Conservation (phyloP, 371 early-diverging fungal species). For the Blakeslea trispora region DNA sequence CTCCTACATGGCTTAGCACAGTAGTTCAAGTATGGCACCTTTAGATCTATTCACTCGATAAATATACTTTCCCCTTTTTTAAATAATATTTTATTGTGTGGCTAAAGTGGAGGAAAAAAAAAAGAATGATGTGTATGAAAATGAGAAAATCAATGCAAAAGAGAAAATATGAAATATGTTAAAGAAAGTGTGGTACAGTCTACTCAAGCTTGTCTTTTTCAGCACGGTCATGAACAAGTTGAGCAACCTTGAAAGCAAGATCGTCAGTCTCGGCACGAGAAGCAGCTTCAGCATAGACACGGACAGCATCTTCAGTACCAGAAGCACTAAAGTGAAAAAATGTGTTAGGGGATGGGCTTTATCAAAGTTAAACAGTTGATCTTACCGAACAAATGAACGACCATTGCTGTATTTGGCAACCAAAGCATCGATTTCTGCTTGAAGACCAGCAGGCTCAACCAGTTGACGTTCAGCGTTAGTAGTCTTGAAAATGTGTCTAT, state of each 20-base stretch:
- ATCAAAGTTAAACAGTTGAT: no score
- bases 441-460: conserved; percentile 86
- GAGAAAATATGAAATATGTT: no score
- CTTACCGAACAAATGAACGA: conserved; percentile 91
- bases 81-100: no score
- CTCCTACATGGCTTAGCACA: conserved; percentile 62
- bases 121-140: background rate
- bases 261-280: conserved; percentile 84
- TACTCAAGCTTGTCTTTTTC: conserved; percentile 24
- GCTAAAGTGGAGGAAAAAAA: background rate
- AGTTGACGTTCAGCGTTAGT: conserved; percentile 96
- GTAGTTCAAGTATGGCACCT: conserved; percentile 53
- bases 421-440: conserved; percentile 82
- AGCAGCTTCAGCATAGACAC: conserved; percentile 98
- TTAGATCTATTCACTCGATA: no score
- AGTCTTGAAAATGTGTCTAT: conserved; percentile 88
- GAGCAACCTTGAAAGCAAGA: conserved; percentile 76
- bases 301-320: conserved; percentile 99
- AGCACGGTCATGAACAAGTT: conserved; percentile 88
- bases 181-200: no score
- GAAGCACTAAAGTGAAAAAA: no score
- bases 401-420: conserved; percentile 84
- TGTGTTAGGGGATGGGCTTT: no score
- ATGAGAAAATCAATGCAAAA: no score
- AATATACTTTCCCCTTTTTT: no score